These are phyloP conservation scores for Eucalyptus regnans DNA, from an alignment of 345 rosid species.

Conservation along the genomic window DNA sequence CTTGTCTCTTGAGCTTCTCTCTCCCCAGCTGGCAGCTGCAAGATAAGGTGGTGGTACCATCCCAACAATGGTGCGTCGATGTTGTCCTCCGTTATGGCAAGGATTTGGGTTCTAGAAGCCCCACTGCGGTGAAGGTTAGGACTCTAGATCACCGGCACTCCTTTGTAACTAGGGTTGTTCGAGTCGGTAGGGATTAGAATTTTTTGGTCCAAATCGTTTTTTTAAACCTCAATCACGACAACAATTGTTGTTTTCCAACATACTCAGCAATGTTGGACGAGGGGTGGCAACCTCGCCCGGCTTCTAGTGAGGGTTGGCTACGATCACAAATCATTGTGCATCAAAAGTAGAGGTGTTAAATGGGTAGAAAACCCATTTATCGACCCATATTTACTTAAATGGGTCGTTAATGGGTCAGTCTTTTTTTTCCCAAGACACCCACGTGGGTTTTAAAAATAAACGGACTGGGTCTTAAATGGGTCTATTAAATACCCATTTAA, in stretches of 20 bases:
- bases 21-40: too few species aligned
- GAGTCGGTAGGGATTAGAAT: fast-evolving
- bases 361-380: too few species aligned
- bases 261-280: fast-evolving
- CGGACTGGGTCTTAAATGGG: too few species aligned
- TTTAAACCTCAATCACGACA: background rate
- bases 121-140: background rate
- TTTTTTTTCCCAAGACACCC: too few species aligned
- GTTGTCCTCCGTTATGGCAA: background rate
- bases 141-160: background rate
- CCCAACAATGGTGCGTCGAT: background rate
- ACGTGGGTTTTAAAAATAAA: too few species aligned
- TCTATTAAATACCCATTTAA: too few species aligned
- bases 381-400: too few species aligned
- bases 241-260: background rate
- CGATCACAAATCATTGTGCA: background rate
- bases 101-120: background rate
- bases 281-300: background rate
- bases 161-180: background rate
- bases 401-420: too few species aligned
- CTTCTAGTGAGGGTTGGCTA: background rate
- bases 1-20: background rate
- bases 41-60: background rate
- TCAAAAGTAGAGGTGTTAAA: too few species aligned
- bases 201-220: background rate